These are phyloP conservation scores for Voacanga thouarsii DNA, from an alignment of 257 asterid genomes.

Conservation along the genomic window DNA sequence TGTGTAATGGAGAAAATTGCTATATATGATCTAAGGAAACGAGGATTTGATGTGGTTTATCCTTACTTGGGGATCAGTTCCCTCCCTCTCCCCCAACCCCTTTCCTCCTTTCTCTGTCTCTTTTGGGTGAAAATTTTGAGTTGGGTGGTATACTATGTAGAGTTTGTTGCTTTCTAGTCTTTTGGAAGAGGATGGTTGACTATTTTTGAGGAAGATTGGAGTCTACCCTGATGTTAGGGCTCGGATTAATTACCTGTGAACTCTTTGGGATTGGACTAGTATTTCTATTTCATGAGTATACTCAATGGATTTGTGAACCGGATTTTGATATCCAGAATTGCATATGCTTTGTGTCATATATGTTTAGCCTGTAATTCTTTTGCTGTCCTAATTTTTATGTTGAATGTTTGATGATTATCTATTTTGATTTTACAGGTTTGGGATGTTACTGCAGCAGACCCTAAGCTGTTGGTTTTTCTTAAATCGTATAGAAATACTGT, in stretches of 20 bases:
- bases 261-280: neutral
- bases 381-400: slow-evolving; percentile 3
- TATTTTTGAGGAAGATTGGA: neutral
- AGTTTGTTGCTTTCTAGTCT: neutral
- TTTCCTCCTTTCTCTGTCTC: too few relatives aligned
- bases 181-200: neutral
- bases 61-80: neutral
- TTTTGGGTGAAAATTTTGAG: neutral
- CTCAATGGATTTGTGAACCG: neutral
- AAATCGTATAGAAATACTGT: slow-evolving; percentile 92
- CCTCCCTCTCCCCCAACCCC: too few relatives aligned
- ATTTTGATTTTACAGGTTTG: slow-evolving; percentile 60
- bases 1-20: neutral
- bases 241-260: neutral
- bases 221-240: neutral
- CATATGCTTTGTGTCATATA: neutral
- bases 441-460: slow-evolving; percentile 96
- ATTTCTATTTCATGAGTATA: neutral
- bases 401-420: slow-evolving; percentile 4
- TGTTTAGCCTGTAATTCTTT: too few relatives aligned
- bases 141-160: neutral
- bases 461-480: slow-evolving; percentile 86
- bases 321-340: neutral
- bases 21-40: neutral
- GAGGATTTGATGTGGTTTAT: neutral